Percentiles rank a stretch among this genome's conserved stretches.
These are phyloP conservation scores for Priceomyces fermenticarens DNA, from an alignment of 805 yeast genomes.

Conservation along the genomic window DNA sequence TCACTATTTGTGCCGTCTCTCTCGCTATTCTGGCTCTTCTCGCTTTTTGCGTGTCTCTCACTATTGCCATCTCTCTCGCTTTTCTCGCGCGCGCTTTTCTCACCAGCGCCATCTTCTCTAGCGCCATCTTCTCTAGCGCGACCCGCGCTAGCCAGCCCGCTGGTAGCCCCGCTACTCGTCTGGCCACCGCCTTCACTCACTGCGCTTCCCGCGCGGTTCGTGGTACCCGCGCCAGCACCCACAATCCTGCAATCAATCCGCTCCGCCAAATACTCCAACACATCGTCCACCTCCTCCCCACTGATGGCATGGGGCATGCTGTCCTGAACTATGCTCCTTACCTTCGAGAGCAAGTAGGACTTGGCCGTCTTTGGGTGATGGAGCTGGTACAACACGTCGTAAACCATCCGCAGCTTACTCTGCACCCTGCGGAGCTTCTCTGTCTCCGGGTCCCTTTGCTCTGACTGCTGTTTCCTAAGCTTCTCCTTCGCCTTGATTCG, in stretches of 20 bases:
- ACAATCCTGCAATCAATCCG: slow-evolving; percentile 19
- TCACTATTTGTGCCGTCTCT: too few species aligned
- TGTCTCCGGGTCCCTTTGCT: slow-evolving; percentile 16
- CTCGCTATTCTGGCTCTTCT: too few species aligned
- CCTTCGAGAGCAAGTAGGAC: slow-evolving; percentile 21
- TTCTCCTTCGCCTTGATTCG: slow-evolving; percentile 37
- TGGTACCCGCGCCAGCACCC: slow-evolving; percentile 19
- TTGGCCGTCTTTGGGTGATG: slow-evolving; percentile 5
- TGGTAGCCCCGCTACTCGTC: too few species aligned
- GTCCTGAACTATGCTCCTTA: slow-evolving; percentile 29
- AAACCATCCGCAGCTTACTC: slow-evolving; percentile 28
- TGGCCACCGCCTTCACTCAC: too few species aligned
- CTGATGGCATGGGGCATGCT: slow-evolving; percentile 29
- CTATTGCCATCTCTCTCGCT: too few species aligned
- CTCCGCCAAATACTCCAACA: slow-evolving; percentile 18
- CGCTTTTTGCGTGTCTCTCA: too few species aligned
- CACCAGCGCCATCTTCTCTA: too few species aligned
- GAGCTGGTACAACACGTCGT: slow-evolving; percentile 33
- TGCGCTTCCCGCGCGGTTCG: too few species aligned
- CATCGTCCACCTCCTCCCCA: slow-evolving; percentile 27
- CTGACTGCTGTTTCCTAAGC: slow-evolving; percentile 11
- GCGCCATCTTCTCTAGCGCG: too few species aligned
- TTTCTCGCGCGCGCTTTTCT: too few species aligned
- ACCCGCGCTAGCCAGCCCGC: too few species aligned
- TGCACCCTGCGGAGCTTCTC: slow-evolving; percentile 19